A percentile compares a stretch with the other conserved stretches of the same genome.
These are phyloP conservation scores for Hemileccinum impolitum DNA, from an alignment of 768 basidiomycete genomes.

Conservation along the genomic window DNA sequence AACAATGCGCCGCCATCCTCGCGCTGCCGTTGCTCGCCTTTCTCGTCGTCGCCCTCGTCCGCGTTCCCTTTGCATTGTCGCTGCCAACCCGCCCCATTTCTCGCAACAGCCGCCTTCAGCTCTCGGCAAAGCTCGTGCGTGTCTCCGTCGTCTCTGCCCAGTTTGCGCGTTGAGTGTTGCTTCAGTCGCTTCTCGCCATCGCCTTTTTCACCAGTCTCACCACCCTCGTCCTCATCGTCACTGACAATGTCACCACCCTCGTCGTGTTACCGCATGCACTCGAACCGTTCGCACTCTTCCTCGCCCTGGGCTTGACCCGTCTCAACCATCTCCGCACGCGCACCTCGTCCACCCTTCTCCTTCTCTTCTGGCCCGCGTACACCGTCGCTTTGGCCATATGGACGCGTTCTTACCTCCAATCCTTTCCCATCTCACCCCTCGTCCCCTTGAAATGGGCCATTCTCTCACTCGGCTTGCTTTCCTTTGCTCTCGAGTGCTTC, in stretches of 20 bases:
- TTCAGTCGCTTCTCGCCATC: slow-evolving; percentile 48
- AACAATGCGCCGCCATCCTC: no score
- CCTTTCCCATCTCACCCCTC: slow-evolving; percentile 33
- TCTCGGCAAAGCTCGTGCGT: slow-evolving; percentile 68
- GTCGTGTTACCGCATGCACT: slow-evolving; percentile 53
- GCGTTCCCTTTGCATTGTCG: slow-evolving; percentile 31
- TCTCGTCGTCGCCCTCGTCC: slow-evolving; percentile 42
- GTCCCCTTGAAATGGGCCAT: slow-evolving; percentile 44
- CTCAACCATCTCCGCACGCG: slow-evolving; percentile 70
- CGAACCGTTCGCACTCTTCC: slow-evolving; percentile 51
- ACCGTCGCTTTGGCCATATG: slow-evolving; percentile 47
- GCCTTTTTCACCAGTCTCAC: slow-evolving; percentile 46
- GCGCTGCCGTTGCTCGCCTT: no score
- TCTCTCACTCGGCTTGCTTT: slow-evolving; percentile 44
- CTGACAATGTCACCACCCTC: slow-evolving; percentile 32
- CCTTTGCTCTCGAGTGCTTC: slow-evolving; percentile 64
- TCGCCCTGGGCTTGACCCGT: slow-evolving; percentile 51
- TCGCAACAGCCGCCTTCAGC: slow-evolving; percentile 47
- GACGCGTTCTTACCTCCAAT: slow-evolving; percentile 52
- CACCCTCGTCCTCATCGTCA: slow-evolving; percentile 40
- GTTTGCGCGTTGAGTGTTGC: no score
- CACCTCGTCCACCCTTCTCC: slow-evolving; percentile 64
- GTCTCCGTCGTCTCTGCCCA: not conserved
- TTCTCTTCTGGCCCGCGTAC: slow-evolving; percentile 83
- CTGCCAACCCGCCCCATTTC: slow-evolving; percentile 33